Conservation (phyloP, 2,329 filamentous ascomycete species). For the Colletotrichum agaves region DNA sequence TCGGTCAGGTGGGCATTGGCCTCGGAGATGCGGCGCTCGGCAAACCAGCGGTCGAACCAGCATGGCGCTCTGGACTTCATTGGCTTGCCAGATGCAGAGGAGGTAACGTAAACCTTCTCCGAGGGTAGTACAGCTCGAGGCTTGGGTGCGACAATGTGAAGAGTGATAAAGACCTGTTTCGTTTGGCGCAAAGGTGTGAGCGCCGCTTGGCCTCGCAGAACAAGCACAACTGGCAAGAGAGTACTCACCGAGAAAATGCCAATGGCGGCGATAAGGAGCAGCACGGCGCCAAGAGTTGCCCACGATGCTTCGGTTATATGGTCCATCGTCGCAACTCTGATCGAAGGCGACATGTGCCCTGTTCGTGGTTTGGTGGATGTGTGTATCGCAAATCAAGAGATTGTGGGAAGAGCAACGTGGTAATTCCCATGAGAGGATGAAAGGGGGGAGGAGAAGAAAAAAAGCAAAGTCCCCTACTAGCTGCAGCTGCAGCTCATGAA, state of each 20-base stretch:
- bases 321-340: constrained; percentile 26
- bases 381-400: background rate
- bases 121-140: constrained; percentile 79
- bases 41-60: constrained; percentile 84
- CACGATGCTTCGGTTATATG: constrained; percentile 28
- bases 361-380: background rate
- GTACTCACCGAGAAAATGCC: constrained; percentile 23
- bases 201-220: background rate
- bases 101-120: constrained; percentile 88
- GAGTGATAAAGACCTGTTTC: constrained; percentile 67
- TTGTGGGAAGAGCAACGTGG: background rate
- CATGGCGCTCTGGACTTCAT: constrained; percentile 73
- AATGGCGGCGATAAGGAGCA: constrained; percentile 10
- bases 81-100: constrained; percentile 66
- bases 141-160: constrained; percentile 81
- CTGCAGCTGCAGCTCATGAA: constrained; percentile 29
- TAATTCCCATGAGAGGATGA: background rate
- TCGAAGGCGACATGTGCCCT: background rate
- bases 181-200: constrained; percentile 9
- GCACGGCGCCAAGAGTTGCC: constrained; percentile 23
- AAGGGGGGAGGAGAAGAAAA: background rate
- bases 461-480: constrained; percentile 11
- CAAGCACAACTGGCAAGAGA: background rate
- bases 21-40: constrained; percentile 65
- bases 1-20: constrained; percentile 46